A percentile compares a stretch with the other conserved stretches of the same genome.
Evolutionary conservation across 192 early-diverging fungal genomes (phyloP).

Genomic region (Gryganskiella cystojenkinii): DNA sequence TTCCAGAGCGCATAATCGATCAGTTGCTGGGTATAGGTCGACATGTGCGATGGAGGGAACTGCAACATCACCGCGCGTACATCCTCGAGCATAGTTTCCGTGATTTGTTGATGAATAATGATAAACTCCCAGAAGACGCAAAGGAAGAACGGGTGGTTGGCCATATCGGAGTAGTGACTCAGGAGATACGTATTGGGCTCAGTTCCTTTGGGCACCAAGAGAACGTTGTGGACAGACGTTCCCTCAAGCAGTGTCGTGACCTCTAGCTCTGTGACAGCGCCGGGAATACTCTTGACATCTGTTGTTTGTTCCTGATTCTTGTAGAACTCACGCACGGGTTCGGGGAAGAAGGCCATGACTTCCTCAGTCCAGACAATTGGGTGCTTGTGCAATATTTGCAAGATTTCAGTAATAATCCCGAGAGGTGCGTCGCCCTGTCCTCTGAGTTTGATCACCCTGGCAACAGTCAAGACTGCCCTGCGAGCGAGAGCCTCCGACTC

Average conservation of each 20-base stretch:
- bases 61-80: constrained; percentile 73
- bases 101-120: constrained; percentile 46
- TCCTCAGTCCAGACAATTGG: constrained; percentile 66
- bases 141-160: constrained; percentile 73
- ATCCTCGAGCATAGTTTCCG: constrained; percentile 45
- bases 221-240: constrained; percentile 45
- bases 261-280: constrained; percentile 43
- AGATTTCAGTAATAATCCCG: constrained; percentile 57
- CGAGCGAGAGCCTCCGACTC: constrained; percentile 71
- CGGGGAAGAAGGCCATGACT: constrained; percentile 64
- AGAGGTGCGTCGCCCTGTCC: constrained; percentile 63
- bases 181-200: constrained; percentile 45
- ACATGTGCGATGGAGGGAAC: constrained; percentile 78
- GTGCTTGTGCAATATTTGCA: constrained; percentile 60
- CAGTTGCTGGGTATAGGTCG: constrained; percentile 72
- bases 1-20: constrained; percentile 72
- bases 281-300: constrained; percentile 22
- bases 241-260: constrained; percentile 30
- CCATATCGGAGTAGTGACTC: constrained; percentile 66
- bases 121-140: constrained; percentile 72
- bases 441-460: constrained; percentile 64
- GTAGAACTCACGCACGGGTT: constrained; percentile 59
- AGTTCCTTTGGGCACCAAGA: constrained; percentile 40
- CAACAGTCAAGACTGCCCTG: constrained; percentile 60
- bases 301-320: constrained; percentile 34